A percentile compares a stretch with the other conserved stretches of the same genome.
These are phyloP conservation scores for Gastrodia elata DNA, from an alignment of 106 monocot genomes.

Conservation along the genomic window DNA sequence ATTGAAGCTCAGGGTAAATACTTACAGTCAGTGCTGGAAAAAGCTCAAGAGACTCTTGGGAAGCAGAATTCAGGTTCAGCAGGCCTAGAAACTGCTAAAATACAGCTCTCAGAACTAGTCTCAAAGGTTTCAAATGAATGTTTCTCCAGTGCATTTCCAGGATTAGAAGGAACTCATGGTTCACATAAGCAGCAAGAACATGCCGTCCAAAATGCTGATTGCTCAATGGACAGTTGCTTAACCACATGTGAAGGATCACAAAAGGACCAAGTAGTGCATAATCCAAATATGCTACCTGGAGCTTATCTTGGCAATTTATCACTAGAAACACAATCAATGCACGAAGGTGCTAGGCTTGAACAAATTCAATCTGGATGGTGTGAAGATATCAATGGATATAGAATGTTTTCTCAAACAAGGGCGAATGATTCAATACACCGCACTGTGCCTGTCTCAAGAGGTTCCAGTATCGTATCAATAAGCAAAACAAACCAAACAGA, in stretches of 20 bases:
- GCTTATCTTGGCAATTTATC: conserved; percentile 15
- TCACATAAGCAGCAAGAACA: conserved; percentile 24
- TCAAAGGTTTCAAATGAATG: conserved; percentile 62
- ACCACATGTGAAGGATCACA: conserved; percentile 50
- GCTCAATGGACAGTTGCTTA: conserved; percentile 75
- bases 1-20: conserved; percentile 94
- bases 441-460: conserved; percentile 12
- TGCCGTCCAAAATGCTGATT: conserved; percentile 32
- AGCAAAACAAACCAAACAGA: conserved; percentile 25
- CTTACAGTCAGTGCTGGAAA: conserved; percentile 77
- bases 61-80: conserved; percentile 45
- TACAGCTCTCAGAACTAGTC: conserved; percentile 56
- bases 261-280: conserved; percentile 42
- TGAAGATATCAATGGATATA: conserved; percentile 17
- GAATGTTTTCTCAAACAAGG: conserved; percentile 11
- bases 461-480: conserved; percentile 26
- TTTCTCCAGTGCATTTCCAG: conserved; percentile 22
- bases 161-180: conserved; percentile 22
- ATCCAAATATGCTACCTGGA: conserved; percentile 18
- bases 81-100: conserved; percentile 59
- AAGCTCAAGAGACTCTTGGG: conserved; percentile 80
- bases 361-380: conserved; percentile 17
- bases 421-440: conserved; percentile 13
- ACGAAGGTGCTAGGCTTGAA: conserved; percentile 5
- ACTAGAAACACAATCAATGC: conserved; percentile 2